Base-by-base conservation (phyloP, 108 stramenopile genomes). In the Pseudonitzschia pungens region DNA sequence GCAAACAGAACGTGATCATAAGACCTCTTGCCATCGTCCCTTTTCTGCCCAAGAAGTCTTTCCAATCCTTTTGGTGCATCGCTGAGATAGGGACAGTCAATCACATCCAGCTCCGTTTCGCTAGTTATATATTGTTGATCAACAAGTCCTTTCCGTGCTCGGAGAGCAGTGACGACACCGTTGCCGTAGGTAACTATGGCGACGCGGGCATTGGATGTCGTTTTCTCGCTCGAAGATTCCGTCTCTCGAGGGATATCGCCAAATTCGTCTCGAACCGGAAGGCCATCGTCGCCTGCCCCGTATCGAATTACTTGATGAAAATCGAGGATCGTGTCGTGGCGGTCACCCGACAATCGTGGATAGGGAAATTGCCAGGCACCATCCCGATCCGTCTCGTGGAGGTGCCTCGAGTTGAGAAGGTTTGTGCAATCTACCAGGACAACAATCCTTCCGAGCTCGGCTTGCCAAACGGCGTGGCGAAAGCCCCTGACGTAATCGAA, bases 121-220 rank as follows among this genome's bases (percentile, higher is more conserved):
- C 16, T 31, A 15, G 51, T 26, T 12, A 81, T 28, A 74, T 77
- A 41, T 77, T 63, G 21, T 26, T 26, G 16, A 16, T 83, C 73
- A 1, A 78, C 68, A 27, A 88, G 57, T 29, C 57, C 53, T 69
- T 73, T 74, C 28, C 91, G 65, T n/a, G 88, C 84, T 54, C 84
- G 90, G 1, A 93, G 70, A 11, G 89, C 69, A 18, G 89, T 86
- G 14, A 91, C 82, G 6, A 96, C 92, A 40, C 95, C 95, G 76
- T 92, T 96, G 11, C 95, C 95, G 76, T 92, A 96, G 0, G 91
- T 81, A 18, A 96, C 85, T 71, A 93, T 76, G 15, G 90, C 75
- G 31, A 76, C 44, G 21, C 29, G 21, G 0, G 26, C 2, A 10
- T 22, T 58, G 83, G 28, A 18, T 68, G 59, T 12, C 26, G 2